A percentile compares a stretch with the other conserved stretches of the same genome.
These are phyloP conservation scores for Samsoniella hepiali DNA, from an alignment of 2,329 filamentous ascomycete species.

Conservation along the genomic window DNA sequence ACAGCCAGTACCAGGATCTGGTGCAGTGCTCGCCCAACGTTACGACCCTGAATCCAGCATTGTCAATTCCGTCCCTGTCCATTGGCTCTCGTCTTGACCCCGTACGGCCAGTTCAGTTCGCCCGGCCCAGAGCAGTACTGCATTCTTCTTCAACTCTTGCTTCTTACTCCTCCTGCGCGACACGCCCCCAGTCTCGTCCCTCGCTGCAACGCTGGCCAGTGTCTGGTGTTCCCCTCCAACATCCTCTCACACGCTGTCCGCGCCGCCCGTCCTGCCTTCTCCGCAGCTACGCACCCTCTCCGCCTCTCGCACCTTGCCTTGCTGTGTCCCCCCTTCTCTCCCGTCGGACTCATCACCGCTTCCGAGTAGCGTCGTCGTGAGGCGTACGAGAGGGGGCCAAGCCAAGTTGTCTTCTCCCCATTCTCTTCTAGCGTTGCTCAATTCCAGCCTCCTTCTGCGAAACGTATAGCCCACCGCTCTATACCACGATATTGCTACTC, in stretches of 20 bases:
- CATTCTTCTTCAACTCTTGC: not conserved
- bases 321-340: not conserved
- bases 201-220: not conserved
- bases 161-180: not conserved
- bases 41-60: not conserved
- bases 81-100: conserved; percentile 7
- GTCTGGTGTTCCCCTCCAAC: conserved; percentile 6
- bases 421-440: conserved; percentile 18
- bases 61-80: not conserved
- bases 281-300: conserved; percentile 12
- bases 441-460: not conserved
- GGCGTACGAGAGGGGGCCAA: conserved; percentile 14
- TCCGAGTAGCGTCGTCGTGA: conserved; percentile 9
- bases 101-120: not conserved
- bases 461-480: not conserved
- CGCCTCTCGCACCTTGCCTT: conserved; percentile 6
- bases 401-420: conserved; percentile 5
- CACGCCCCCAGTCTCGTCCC: conserved; percentile 10
- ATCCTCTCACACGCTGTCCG: conserved; percentile 4
- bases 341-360: conserved; percentile 17
- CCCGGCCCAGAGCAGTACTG: not conserved
- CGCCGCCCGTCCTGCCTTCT: conserved; percentile 9
- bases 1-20: not conserved
- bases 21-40: not conserved
- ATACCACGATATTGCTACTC: conserved; percentile 8